Evolutionary conservation across 371 early-diverging fungal genomes (phyloP).

Genomic region (Saksenaea vasiformis): DNA sequence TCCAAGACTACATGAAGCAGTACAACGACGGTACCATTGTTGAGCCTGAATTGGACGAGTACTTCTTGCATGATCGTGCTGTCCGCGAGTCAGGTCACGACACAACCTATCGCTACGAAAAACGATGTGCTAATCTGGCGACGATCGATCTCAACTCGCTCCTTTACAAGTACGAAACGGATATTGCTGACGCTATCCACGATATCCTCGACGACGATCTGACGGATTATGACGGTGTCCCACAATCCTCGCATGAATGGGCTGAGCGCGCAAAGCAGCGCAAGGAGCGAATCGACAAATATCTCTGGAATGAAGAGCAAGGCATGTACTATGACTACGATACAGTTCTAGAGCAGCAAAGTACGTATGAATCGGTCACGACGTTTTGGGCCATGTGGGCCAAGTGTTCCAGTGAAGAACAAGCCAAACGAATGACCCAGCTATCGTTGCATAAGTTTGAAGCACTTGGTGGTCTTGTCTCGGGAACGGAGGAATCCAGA

Average conservation of each 20-base stretch:
- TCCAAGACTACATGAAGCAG: constrained; percentile 70
- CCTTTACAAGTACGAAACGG: constrained; percentile 93
- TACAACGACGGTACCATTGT: constrained; percentile 69
- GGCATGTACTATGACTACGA: constrained; percentile 69
- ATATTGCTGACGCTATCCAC: constrained; percentile 77
- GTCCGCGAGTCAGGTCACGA: constrained; percentile 98
- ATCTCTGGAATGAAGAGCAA: constrained; percentile 69
- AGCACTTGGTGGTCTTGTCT: constrained; percentile 85
- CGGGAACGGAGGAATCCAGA: constrained; percentile 87
- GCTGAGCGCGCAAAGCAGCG: constrained; percentile 55
- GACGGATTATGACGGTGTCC: constrained; percentile 46
- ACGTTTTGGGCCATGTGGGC: constrained; percentile 80
- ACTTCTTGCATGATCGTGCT: constrained; percentile 96
- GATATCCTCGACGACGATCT: constrained; percentile 62
- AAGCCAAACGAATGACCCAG: constrained; percentile 63
- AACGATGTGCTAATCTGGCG: constrained; percentile 86
- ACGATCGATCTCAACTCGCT: constrained; percentile 92
- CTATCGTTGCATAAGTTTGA: constrained; percentile 73
- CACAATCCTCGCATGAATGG: constrained; percentile 54
- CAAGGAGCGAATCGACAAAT: constrained; percentile 60
- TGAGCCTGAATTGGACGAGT: constrained; percentile 88
- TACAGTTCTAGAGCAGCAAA: constrained; percentile 50
- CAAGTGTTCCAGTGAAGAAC: constrained; percentile 62
- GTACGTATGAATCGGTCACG: constrained; percentile 74
- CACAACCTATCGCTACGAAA: constrained; percentile 94